These are phyloP conservation scores for Ascochyta koolunga DNA, from an alignment of 2,329 filamentous ascomycete genomes.

Conservation along the genomic window DNA sequence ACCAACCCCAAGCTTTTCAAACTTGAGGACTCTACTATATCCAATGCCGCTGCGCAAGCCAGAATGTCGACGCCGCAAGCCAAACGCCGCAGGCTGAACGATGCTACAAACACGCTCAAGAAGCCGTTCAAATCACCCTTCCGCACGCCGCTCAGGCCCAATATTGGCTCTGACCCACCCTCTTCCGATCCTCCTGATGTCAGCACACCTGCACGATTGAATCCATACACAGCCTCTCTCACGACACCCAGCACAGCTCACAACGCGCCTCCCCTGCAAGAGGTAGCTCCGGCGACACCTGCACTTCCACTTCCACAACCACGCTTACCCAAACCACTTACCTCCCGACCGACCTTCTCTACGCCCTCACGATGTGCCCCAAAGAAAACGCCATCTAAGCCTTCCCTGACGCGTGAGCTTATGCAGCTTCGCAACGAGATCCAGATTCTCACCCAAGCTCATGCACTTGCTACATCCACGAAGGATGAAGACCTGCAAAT, in stretches of 20 bases:
- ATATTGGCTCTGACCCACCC: conserved; percentile 28
- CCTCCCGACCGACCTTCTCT: conserved; percentile 16
- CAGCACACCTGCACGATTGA: conserved; percentile 10
- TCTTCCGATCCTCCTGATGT: conserved; percentile 34
- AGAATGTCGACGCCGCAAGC: conserved; percentile 58
- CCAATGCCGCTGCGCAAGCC: conserved; percentile 21
- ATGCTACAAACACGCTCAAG: conserved; percentile 63
- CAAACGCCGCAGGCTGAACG: conserved; percentile 69
- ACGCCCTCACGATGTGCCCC: conserved; percentile 17
- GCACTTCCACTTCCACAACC: conserved; percentile 8
- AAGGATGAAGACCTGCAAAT: conserved; percentile 62
- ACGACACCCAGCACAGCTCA: background rate
- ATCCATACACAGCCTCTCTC: background rate
- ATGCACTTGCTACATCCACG: conserved; percentile 39
- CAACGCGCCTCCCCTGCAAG: background rate
- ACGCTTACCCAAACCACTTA: conserved; percentile 20
- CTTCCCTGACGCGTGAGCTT: conserved; percentile 39
- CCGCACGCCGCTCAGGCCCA: conserved; percentile 52
- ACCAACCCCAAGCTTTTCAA: background rate
- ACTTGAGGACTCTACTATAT: background rate
- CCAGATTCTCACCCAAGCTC: conserved; percentile 51
- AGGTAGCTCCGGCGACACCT: conserved; percentile 6
- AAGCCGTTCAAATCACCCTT: conserved; percentile 77
- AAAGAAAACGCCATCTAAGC: conserved; percentile 28
- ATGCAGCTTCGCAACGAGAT: conserved; percentile 47